phyloP scores from a whole-genome alignment of 495 filamentous ascomycete genomes.

The Aspergillus sparsus region DNA sequence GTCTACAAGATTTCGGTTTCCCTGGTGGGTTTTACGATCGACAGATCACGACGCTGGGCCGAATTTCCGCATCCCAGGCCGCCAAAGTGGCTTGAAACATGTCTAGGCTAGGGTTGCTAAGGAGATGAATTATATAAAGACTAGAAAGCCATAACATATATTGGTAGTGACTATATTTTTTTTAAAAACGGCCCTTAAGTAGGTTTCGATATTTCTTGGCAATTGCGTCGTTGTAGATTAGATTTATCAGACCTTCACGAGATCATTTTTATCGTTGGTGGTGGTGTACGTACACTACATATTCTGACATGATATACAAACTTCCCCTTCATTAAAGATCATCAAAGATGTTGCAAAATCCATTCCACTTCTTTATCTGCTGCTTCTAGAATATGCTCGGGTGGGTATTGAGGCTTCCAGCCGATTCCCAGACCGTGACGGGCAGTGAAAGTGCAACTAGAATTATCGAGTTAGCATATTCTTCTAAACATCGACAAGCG shows the following conservation, averaged over 20 bases:
- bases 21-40: constrained; percentile 78
- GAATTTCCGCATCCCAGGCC: constrained; percentile 80
- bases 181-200: no score
- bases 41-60: constrained; percentile 78
- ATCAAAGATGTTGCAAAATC: constrained; percentile 3
- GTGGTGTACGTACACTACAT: neutral
- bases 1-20: constrained; percentile 72
- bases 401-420: constrained; percentile 40
- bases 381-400: constrained; percentile 40
- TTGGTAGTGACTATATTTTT: no score
- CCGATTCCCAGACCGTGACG: constrained; percentile 39
- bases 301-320: neutral
- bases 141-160: no score
- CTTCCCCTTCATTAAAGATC: neutral
- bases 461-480: neutral
- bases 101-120: no score
- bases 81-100: no score
- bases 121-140: no score
- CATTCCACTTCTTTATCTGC: neutral
- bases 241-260: neutral
- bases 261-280: neutral
- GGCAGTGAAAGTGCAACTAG: constrained; percentile 42
- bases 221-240: no score
- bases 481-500: neutral
- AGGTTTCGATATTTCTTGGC: no score